A percentile compares a stretch with the other conserved stretches of the same genome.
phyloP scores from a whole-genome alignment of 2,329 filamentous ascomycete species.

The Fusarium fujikuroi region DNA sequence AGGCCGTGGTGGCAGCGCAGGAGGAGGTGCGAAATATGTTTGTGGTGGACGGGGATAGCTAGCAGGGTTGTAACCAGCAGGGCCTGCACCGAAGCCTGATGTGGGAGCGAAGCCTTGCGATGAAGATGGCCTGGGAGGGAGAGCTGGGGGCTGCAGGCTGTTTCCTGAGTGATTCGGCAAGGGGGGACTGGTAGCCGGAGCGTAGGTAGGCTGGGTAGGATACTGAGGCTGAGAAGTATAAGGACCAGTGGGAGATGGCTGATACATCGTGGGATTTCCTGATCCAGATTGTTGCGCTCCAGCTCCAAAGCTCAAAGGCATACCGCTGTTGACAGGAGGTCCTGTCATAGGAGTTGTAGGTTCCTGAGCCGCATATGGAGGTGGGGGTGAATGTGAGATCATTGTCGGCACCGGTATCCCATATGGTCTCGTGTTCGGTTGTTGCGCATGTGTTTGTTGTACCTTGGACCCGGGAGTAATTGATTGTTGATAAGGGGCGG shows the following conservation, averaged over 20 bases:
- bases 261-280: slow-evolving; percentile 26
- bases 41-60: slow-evolving; percentile 49
- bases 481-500: slow-evolving; percentile 25
- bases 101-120: slow-evolving; percentile 25
- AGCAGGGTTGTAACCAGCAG: slow-evolving; percentile 38
- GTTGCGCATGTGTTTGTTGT: slow-evolving; percentile 23
- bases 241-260: slow-evolving; percentile 18
- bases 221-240: slow-evolving; percentile 37
- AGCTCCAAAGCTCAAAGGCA: slow-evolving; percentile 13
- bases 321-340: too few species aligned
- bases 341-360: too few species aligned
- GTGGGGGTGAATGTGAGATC: slow-evolving; percentile 39
- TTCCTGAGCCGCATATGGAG: slow-evolving; percentile 39
- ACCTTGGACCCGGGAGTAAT: neutral
- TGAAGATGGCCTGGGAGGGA: slow-evolving; percentile 45
- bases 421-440: slow-evolving; percentile 17
- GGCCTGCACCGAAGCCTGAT: slow-evolving; percentile 36
- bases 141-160: slow-evolving; percentile 37
- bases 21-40: slow-evolving; percentile 46
- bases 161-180: slow-evolving; percentile 21
- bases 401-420: neutral
- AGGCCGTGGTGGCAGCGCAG: slow-evolving; percentile 33
- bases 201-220: slow-evolving; percentile 39
- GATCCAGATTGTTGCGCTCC: slow-evolving; percentile 23
- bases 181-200: slow-evolving; percentile 10